Percentiles rank a stretch among this genome's conserved stretches.
phyloP scores from a whole-genome alignment of 805 yeast genomes.

The Kodamaea jinghongensis region DNA sequence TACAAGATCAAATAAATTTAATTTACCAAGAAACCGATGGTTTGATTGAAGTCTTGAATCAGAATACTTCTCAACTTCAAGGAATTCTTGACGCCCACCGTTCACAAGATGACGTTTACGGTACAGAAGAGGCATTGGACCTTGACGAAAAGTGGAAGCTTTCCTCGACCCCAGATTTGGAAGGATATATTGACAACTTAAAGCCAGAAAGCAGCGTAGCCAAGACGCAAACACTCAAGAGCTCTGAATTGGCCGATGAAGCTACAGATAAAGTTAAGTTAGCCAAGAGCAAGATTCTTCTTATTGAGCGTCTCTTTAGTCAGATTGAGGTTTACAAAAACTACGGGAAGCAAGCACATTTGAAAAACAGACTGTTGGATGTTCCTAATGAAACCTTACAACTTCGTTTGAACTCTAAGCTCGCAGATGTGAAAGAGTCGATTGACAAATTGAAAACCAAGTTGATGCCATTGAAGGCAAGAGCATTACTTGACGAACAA shows the following conservation, averaged over 20 bases:
- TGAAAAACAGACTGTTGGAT: conserved; percentile 30
- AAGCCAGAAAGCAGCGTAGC: conserved; percentile 1
- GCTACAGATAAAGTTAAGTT: conserved; percentile 15
- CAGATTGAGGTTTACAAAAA: conserved; percentile 22
- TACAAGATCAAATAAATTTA: conserved; percentile 17
- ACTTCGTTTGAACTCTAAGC: conserved; percentile 25
- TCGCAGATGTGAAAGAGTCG: conserved; percentile 19
- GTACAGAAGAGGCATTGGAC: conserved; percentile 8
- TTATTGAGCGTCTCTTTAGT: conserved; percentile 25
- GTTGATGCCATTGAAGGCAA: conserved; percentile 36
- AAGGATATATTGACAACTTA: neutral
- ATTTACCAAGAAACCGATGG: conserved; percentile 27
- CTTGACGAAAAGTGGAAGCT: conserved; percentile 16
- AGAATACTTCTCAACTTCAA: conserved; percentile 14
- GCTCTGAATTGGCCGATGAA: conserved; percentile 7
- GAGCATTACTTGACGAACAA: conserved; percentile 15
- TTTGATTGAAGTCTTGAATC: conserved; percentile 19
- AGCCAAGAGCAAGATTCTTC: conserved; percentile 15
- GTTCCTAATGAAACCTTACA: conserved; percentile 25
- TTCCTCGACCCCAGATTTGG: conserved; percentile 15
- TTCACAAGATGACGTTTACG: conserved; percentile 1
- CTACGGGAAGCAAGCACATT: conserved; percentile 10
- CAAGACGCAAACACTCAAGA: conserved; percentile 4
- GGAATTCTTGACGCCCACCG: conserved; percentile 6
- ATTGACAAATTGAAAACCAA: conserved; percentile 22